phyloP scores from a whole-genome alignment of 2,329 filamentous ascomycete species.

The Lasiodiplodia sp. region DNA sequence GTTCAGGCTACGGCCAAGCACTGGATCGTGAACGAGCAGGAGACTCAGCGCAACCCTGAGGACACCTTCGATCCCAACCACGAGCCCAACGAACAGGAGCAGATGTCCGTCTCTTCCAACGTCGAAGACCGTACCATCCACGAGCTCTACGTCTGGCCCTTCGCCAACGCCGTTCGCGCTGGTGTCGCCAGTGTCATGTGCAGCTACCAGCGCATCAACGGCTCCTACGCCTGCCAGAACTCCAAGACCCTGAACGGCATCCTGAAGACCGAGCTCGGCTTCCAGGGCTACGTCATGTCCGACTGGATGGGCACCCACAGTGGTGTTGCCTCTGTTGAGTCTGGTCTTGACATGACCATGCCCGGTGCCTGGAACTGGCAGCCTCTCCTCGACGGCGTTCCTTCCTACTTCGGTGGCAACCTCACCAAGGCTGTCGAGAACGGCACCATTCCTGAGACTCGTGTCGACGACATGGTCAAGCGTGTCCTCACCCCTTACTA shows the following conservation, averaged over 20 bases:
- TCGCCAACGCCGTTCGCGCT: constrained; percentile 73
- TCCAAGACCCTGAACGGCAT: constrained; percentile 54
- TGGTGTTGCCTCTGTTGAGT: constrained; percentile 38
- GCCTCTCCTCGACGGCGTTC: constrained; percentile 60
- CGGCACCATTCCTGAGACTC: constrained; percentile 48
- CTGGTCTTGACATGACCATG: constrained; percentile 37
- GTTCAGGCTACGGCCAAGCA: constrained; percentile 55
- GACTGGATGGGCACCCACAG: constrained; percentile 41
- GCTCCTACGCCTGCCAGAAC: constrained; percentile 56
- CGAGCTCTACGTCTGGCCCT: constrained; percentile 81
- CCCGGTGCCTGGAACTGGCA: constrained; percentile 34
- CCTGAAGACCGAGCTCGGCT: constrained; percentile 57
- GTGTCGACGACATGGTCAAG: constrained; percentile 56
- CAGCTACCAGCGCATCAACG: constrained; percentile 47
- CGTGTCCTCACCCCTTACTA: constrained; percentile 58
- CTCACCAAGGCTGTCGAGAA: constrained; percentile 50
- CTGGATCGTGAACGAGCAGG: constrained; percentile 72
- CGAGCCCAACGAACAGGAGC: constrained; percentile 40
- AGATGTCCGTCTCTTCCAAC: constrained; percentile 58
- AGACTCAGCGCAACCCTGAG: constrained; percentile 60
- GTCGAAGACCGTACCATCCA: constrained; percentile 77
- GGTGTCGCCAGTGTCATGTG: constrained; percentile 65
- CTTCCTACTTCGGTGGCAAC: constrained; percentile 37
- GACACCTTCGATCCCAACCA: constrained; percentile 57
- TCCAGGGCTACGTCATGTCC: constrained; percentile 40